Evolutionary conservation across 257 asterid genomes (phyloP), one percentile per base, ranked within the genome.

Genomic region (Nicotiana tabacum): DNA sequence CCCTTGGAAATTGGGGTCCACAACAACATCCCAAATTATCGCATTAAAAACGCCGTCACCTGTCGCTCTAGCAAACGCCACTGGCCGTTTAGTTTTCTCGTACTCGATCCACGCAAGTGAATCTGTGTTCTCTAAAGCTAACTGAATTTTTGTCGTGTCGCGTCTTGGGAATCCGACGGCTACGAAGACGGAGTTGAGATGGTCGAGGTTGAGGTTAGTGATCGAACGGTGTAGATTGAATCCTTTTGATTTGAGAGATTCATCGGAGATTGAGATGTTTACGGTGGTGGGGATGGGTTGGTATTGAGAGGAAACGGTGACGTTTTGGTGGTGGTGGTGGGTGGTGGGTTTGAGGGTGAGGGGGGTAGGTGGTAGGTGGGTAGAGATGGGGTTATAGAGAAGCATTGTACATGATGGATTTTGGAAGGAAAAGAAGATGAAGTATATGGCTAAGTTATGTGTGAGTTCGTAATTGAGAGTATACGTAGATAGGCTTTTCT

Each of bases 41-140:
- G 98, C 91, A 83, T 96, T 93, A 77, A 96, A 94, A 61, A 94
- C 98, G 0, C 99, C 97, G 83, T 96, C 98, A 3, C 98, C 99
- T 2, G 99, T 96, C 35, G 98, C 99, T 76, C 99, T 88, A 4
- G 98, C 99, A 76, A 96, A 96, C 85, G 99, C 99, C 87, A 96
- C 98, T 12, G 95, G 98, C 85, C 88, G 81, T 15, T 84, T 83
- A 9, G 93, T 91, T 77, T 88, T 90, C 88, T 89, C 91, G 92
- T 92, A 77, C 84, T 96, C 93, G 29, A 94, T 81, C 98, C 99
- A 96, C 65, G 93, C 57, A 84, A 96, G 80, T 43, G 97, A 95
- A 85, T 91, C 98, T 6, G 97, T 93, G 90, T 94, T 90, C 85
- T 92, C 95, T 88, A 96, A 80, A 0, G 99, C 99, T n/a, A 89